Conservation (phyloP, 495 filamentous ascomycete species). For the Neurospora sp. region DNA sequence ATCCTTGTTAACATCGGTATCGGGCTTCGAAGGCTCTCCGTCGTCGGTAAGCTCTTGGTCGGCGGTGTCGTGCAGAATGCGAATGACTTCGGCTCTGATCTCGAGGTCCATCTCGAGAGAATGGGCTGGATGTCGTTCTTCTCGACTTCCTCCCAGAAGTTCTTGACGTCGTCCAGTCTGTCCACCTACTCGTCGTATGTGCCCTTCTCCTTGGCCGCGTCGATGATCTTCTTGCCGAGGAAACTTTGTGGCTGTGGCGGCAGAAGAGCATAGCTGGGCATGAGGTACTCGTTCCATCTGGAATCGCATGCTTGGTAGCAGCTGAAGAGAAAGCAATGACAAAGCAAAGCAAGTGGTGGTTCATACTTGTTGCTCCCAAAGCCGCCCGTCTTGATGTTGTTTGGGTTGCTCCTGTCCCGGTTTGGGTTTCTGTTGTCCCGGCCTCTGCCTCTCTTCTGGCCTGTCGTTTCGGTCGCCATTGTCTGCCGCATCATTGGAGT, state of each 20-base stretch:
- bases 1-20: slow-evolving; percentile 4
- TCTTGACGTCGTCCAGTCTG: slow-evolving; percentile 65
- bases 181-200: slow-evolving; percentile 54
- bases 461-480: slow-evolving; percentile 6
- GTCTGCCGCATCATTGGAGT: slow-evolving; percentile 1
- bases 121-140: slow-evolving; percentile 67
- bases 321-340: slow-evolving; percentile 27
- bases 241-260: slow-evolving; percentile 84
- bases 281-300: slow-evolving; percentile 90
- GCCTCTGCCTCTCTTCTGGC: slow-evolving; percentile 3
- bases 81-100: slow-evolving; percentile 31
- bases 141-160: slow-evolving; percentile 74
- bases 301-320: slow-evolving; percentile 90
- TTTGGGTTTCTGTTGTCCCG: slow-evolving; percentile 11
- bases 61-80: slow-evolving; percentile 26
- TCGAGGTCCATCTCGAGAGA: slow-evolving; percentile 39
- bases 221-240: slow-evolving; percentile 66
- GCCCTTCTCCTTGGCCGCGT: slow-evolving; percentile 60
- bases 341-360: neutral
- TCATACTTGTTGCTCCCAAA: slow-evolving; percentile 18
- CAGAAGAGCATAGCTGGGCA: slow-evolving; percentile 82
- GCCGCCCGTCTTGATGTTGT: slow-evolving; percentile 10
- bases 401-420: slow-evolving; percentile 9
- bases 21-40: neutral
- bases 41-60: slow-evolving; percentile 21